These are phyloP conservation scores for Limtongozyma cylindracea DNA, from an alignment of 805 yeast species.

Conservation along the genomic window DNA sequence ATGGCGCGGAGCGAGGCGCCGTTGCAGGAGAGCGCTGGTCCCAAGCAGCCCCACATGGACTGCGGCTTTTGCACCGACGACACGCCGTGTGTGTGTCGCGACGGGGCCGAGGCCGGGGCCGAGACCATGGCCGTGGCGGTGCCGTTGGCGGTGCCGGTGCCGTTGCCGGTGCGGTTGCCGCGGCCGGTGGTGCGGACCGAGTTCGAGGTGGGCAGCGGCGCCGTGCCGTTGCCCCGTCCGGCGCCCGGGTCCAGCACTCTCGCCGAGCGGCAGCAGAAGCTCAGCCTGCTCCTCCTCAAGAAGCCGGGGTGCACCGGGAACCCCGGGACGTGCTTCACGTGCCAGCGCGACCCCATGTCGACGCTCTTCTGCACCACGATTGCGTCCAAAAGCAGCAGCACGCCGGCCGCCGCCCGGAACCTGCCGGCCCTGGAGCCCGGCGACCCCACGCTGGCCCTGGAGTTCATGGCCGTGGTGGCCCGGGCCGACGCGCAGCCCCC, in stretches of 20 bases:
- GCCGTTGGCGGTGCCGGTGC: no score
- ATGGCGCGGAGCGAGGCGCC: conserved; percentile 10
- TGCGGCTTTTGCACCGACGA: conserved; percentile 92
- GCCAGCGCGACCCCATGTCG: conserved; percentile 72
- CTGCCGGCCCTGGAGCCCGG: not conserved
- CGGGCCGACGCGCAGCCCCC: conserved; percentile 3
- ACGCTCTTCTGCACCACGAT: conserved; percentile 74
- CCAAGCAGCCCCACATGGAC: conserved; percentile 22
- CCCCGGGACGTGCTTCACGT: conserved; percentile 70
- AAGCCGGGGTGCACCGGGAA: conserved; percentile 48
- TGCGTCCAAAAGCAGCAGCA: conserved; percentile 21
- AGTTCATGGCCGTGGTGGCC: conserved; percentile 1
- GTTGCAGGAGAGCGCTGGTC: conserved; percentile 1
- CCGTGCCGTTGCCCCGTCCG: no score
- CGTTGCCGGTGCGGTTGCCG: no score
- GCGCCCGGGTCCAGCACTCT: conserved; percentile 40
- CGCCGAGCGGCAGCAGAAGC: conserved; percentile 17
- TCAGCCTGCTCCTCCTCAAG: conserved; percentile 11
- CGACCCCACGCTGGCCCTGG: not conserved
- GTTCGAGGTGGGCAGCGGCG: no score
- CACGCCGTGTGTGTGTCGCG: conserved; percentile 82
- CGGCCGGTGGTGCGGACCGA: no score
- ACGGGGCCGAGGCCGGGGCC: conserved; percentile 27
- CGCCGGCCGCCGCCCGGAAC: no score
- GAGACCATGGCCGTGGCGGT: not conserved